Conservation (phyloP, 306 rosid species). For the Rubus idaeus region DNA sequence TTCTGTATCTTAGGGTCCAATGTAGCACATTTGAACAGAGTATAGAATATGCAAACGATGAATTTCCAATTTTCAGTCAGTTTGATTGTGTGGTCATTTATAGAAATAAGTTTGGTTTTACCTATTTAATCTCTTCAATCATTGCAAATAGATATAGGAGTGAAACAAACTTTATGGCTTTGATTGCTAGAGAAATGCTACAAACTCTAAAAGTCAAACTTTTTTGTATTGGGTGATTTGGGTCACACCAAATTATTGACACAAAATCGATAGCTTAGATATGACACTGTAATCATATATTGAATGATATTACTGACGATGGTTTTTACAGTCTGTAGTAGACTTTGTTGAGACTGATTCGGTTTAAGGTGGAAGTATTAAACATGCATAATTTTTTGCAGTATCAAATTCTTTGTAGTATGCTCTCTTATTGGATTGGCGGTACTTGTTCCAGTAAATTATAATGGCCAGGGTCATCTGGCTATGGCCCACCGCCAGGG, state of each 20-base stretch:
- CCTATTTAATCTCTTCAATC: neutral
- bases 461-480: constrained; percentile 34
- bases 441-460: constrained; percentile 72
- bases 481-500: constrained; percentile 22
- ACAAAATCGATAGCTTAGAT: neutral
- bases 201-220: neutral
- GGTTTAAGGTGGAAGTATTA: neutral
- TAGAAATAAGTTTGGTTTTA: neutral
- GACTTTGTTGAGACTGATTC: neutral
- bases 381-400: constrained; percentile 28
- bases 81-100: neutral
- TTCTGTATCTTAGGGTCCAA: neutral
- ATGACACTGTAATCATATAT: neutral
- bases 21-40: neutral
- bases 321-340: neutral
- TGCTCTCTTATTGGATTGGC: constrained; percentile 69
- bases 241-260: neutral
- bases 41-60: too few species aligned
- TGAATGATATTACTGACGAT: neutral
- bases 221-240: neutral
- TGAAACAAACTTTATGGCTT: neutral
- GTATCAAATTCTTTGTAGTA: constrained; percentile 68
- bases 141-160: neutral
- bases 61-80: too few species aligned
- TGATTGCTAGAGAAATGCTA: neutral